These are phyloP conservation scores for Papiliotrema flavescens DNA, from an alignment of 1,284 basidiomycete species.

Conservation along the genomic window DNA sequence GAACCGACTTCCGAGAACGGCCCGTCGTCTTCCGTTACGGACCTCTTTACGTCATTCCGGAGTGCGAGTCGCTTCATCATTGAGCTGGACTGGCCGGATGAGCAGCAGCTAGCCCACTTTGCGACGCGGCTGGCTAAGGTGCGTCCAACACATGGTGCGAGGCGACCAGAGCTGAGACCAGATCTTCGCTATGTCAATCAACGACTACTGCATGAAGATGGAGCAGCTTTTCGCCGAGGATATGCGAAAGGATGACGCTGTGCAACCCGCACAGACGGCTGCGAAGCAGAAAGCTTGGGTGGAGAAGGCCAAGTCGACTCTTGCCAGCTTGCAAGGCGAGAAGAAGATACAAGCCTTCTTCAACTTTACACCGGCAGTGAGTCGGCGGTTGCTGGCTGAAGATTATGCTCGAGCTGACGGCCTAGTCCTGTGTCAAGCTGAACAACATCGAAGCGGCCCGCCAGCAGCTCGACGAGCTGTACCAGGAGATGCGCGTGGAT, in stretches of 20 bases:
- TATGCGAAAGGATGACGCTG: conserved; percentile 56
- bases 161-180: conserved; percentile 40
- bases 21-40: conserved; percentile 92
- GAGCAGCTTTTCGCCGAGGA: conserved; percentile 89
- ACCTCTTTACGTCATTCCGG: conserved; percentile 89
- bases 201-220: conserved; percentile 83
- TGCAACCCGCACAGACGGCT: conserved; percentile 55
- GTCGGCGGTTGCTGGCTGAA: conserved; percentile 13
- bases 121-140: conserved; percentile 83
- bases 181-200: conserved; percentile 87
- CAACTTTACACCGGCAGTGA: conserved; percentile 74
- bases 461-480: conserved; percentile 86
- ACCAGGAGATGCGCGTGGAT: conserved; percentile 86
- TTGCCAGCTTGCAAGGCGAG: conserved; percentile 69
- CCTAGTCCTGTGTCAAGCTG: conserved; percentile 87
- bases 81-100: conserved; percentile 87
- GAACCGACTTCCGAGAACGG: conserved; percentile 76
- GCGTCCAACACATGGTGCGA: conserved; percentile 11
- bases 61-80: conserved; percentile 86
- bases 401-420: background rate
- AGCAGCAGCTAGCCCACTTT: conserved; percentile 83
- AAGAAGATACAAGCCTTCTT: conserved; percentile 66
- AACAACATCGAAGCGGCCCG: conserved; percentile 96
- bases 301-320: conserved; percentile 77
- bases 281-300: conserved; percentile 83